phyloP scores from a whole-genome alignment of 2,329 filamentous ascomycete genomes.

The Hypoxylon sp. region DNA sequence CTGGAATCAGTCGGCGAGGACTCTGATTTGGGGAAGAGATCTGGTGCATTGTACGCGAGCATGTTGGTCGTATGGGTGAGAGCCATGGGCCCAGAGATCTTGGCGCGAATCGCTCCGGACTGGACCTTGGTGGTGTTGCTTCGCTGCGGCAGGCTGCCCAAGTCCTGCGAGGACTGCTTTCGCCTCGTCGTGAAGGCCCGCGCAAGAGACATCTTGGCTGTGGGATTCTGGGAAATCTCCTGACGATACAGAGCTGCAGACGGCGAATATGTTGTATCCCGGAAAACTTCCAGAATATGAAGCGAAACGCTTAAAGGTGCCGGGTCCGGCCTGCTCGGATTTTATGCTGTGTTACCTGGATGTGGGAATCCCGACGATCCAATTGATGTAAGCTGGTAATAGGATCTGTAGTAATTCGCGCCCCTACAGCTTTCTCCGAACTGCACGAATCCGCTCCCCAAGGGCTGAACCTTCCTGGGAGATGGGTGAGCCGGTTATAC shows the following conservation, averaged over 20 bases:
- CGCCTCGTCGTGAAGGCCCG: constrained; percentile 80
- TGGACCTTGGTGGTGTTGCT: constrained; percentile 64
- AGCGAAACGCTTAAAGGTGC: constrained; percentile 20
- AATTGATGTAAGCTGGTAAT: constrained; percentile 29
- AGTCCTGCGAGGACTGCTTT: constrained; percentile 66
- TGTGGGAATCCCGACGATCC: constrained; percentile 34
- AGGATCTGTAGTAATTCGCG: constrained; percentile 20
- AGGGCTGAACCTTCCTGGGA: constrained; percentile 28
- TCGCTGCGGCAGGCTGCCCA: constrained; percentile 58
- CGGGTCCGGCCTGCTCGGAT: constrained; percentile 32
- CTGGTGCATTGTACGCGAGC: constrained; percentile 93
- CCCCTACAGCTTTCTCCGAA: constrained; percentile 31
- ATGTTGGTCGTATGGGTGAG: constrained; percentile 96
- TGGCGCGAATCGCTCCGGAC: constrained; percentile 66
- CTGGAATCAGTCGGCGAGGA: constrained; percentile 63
- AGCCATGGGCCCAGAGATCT: constrained; percentile 90
- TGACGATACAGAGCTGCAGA: constrained; percentile 11
- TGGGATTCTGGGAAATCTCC: constrained; percentile 15
- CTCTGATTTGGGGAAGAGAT: constrained; percentile 71
- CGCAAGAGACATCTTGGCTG: constrained; percentile 69
- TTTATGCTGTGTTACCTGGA: constrained; percentile 37
- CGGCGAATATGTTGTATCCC: constrained; percentile 7
- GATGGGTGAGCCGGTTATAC: constrained; percentile 21
- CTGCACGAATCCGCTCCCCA: constrained; percentile 22
- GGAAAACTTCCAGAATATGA: constrained; percentile 36